phyloP scores from a whole-genome alignment of 768 basidiomycete species.

The Strobilomyces echinocephalus region DNA sequence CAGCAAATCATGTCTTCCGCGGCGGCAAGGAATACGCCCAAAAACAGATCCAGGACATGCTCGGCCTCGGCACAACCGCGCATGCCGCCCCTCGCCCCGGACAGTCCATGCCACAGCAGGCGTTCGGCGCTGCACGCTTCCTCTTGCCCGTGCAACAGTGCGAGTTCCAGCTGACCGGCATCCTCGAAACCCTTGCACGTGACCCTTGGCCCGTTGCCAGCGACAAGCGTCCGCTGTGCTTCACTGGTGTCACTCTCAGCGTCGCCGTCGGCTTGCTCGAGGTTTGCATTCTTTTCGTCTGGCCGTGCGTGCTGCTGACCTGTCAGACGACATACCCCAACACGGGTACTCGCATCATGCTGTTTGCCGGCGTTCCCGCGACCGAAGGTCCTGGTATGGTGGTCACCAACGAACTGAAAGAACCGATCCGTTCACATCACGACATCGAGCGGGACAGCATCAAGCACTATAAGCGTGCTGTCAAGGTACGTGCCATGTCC shows the following conservation, averaged over 20 bases:
- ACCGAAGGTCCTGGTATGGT: conserved; percentile 98
- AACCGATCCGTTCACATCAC: conserved; percentile 97
- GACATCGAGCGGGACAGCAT: conserved; percentile 96
- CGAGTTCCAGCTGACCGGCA: conserved; percentile 94
- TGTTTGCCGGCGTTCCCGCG: conserved; percentile 92
- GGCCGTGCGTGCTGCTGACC: neutral
- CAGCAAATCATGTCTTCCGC: conserved; percentile 97
- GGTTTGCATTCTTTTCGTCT: conserved; percentile 35
- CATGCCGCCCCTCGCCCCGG: conserved; percentile 85
- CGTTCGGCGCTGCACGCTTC: conserved; percentile 86
- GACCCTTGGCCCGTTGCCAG: conserved; percentile 98
- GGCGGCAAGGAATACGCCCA: conserved; percentile 94
- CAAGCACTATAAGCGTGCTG: conserved; percentile 95
- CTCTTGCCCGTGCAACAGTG: conserved; percentile 86
- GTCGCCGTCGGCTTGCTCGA: conserved; percentile 92
- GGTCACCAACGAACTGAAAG: conserved; percentile 90
- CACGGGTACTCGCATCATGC: conserved; percentile 93
- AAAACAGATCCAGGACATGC: conserved; percentile 98
- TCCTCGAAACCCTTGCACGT: conserved; percentile 79
- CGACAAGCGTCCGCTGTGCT: conserved; percentile 88
- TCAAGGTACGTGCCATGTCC: conserved; percentile 59
- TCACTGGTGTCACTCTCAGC: conserved; percentile 91
- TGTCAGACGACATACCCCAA: conserved; percentile 81
- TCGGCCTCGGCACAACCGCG: conserved; percentile 68
- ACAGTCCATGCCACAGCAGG: conserved; percentile 73